Conservation (phyloP, 1,284 basidiomycete species). For the Quambalaria eucalypti region DNA sequence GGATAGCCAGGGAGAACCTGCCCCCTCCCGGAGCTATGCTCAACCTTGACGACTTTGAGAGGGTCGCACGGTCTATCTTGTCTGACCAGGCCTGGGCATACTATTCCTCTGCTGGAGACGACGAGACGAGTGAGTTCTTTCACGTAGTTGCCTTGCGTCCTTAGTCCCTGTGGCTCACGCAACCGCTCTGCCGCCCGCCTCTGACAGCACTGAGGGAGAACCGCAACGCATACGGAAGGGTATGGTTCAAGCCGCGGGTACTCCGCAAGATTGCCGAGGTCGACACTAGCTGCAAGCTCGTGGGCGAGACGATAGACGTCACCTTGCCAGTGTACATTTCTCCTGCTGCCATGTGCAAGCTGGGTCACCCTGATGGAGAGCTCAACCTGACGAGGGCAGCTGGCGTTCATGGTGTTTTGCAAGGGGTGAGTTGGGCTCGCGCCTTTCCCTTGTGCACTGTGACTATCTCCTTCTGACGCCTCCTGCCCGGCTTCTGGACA, state of each 20-base stretch:
- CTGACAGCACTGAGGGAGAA: slow-evolving; percentile 50
- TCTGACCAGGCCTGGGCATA: slow-evolving; percentile 54
- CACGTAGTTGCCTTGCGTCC: not conserved
- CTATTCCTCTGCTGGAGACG: slow-evolving; percentile 53
- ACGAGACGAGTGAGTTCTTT: slow-evolving; percentile 44
- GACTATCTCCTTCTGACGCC: not conserved
- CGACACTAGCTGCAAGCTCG: slow-evolving; percentile 66
- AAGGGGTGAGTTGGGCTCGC: slow-evolving; percentile 56
- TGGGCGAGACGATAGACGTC: slow-evolving; percentile 48
- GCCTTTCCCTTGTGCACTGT: not conserved
- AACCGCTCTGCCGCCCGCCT: not conserved
- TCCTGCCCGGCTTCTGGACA: not conserved
- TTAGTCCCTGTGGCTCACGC: too few relatives aligned
- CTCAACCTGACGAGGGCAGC: slow-evolving; percentile 73
- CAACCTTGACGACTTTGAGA: slow-evolving; percentile 62
- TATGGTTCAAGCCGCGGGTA: slow-evolving; percentile 73
- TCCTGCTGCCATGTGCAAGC: slow-evolving; percentile 76
- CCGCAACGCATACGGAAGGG: slow-evolving; percentile 61
- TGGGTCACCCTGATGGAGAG: slow-evolving; percentile 87
- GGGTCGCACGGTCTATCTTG: slow-evolving; percentile 48
- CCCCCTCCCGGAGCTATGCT: slow-evolving; percentile 61
- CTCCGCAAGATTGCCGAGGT: slow-evolving; percentile 62
- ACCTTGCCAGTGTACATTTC: slow-evolving; percentile 58
- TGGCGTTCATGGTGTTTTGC: slow-evolving; percentile 64
- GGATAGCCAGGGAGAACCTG: slow-evolving; percentile 51